Conservation (phyloP, 768 basidiomycete genomes). For the Amylocystis lapponica region DNA sequence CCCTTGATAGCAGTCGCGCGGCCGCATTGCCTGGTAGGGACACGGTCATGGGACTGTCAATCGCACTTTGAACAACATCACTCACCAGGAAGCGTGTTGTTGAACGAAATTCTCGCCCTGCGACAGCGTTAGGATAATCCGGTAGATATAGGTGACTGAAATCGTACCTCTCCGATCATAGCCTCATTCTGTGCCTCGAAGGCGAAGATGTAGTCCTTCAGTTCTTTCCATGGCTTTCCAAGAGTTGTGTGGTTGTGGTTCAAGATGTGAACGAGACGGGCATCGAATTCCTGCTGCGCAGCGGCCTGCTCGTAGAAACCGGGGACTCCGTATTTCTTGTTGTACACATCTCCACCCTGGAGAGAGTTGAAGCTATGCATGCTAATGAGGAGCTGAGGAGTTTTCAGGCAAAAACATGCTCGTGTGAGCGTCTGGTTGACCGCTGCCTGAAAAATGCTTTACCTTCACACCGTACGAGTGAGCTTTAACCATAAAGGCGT, state of each 20-base stretch:
- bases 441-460: no score
- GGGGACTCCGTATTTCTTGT: slow-evolving; percentile 23
- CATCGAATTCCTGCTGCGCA: slow-evolving; percentile 28
- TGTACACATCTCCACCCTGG: slow-evolving; percentile 29
- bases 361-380: slow-evolving; percentile 30
- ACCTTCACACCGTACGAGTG: slow-evolving; percentile 28
- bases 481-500: slow-evolving; percentile 35
- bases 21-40: slow-evolving; percentile 21
- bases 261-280: slow-evolving; percentile 32
- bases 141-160: neutral
- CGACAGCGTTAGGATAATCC: neutral
- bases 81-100: slow-evolving; percentile 11
- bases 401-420: neutral
- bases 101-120: slow-evolving; percentile 19
- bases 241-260: slow-evolving; percentile 33
- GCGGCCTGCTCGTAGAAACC: slow-evolving; percentile 28
- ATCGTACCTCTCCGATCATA: slow-evolving; percentile 24
- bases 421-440: neutral
- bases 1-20: slow-evolving; percentile 21
- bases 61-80: no score
- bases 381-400: slow-evolving; percentile 12
- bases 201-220: slow-evolving; percentile 32
- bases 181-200: slow-evolving; percentile 34
- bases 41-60: no score
- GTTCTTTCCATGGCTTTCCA: slow-evolving; percentile 32